Base-by-base conservation (phyloP, 352 stramenopile genomes). In the Blastocystis sp. region DNA sequence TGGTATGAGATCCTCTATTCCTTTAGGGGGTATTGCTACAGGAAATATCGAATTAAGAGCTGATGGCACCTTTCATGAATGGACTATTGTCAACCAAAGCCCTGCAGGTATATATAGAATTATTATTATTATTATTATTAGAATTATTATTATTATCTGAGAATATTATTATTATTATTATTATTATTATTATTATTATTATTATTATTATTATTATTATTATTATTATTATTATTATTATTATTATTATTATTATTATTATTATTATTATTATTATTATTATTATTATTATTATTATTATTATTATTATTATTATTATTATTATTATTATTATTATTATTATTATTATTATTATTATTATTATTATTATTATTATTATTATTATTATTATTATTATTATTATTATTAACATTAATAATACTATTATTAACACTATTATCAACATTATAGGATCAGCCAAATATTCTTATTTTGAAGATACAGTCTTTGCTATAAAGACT, bases 241-340 rank as follows among this genome's bases (percentile, higher is more conserved):
- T 4, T 4, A 4, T 30, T 16, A 16, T 48, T 4, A 49, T 30
- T 2, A 49, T n/a, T 2, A 19, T 13, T 4, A 52, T 3, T 4
- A 58, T 54, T 4, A 54, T 42, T 9, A 46, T 49, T 39, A 54
- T 58, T 9, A 9, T 42, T 39, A 40, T 47, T 39, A 37, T 54
- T 39, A 56, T 56, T 4, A 48, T 49, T 9, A 58, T 49, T 4
- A 58, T 58, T 34, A 9, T 54, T 4, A 47, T 9, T 9, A 47
- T 58, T 39, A 24, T 58, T 4, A 47, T 58, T 44, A 47, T 58
- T 31, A 58, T 56, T 39, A 31, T 58, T 4, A 58, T 49, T 23
- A 47, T 47, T 44, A 58, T 9, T 9, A 58, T 40, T 21, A 21
- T 4, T 9, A 42, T 56, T 9, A 49, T 47, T 39, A 54, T 49